A percentile compares a stretch with the other conserved stretches of the same genome.
Evolutionary conservation across 495 filamentous ascomycete species (phyloP).

Genomic region (Neurospora intermedia): DNA sequence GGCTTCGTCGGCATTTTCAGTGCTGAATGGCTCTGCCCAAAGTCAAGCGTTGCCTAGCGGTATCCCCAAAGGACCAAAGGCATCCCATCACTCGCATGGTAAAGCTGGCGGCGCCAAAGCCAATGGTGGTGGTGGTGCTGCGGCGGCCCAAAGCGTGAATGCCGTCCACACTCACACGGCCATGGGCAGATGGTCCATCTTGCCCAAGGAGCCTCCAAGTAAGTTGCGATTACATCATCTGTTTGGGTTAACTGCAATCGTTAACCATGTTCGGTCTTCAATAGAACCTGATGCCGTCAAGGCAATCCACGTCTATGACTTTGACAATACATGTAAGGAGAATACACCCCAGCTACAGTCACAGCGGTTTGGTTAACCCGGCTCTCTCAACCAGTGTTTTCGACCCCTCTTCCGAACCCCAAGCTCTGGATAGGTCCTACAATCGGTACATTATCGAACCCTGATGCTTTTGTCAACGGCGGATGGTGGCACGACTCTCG

Average conservation of each 20-base stretch:
- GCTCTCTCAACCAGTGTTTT: slow-evolving; percentile 54
- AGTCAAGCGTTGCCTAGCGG: not conserved
- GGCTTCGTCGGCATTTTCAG: not conserved
- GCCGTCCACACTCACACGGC: slow-evolving; percentile 53
- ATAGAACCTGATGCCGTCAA: slow-evolving; percentile 57
- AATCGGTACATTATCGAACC: slow-evolving; percentile 61
- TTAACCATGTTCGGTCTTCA: slow-evolving; percentile 8
- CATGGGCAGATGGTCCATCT: slow-evolving; percentile 71
- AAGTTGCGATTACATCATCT: slow-evolving; percentile 1
- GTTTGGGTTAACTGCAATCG: not conserved
- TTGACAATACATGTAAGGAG: slow-evolving; percentile 81
- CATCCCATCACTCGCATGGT: not conserved
- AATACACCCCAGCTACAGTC: slow-evolving; percentile 7
- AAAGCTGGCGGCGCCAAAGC: slow-evolving; percentile 8
- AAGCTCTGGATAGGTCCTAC: slow-evolving; percentile 76
- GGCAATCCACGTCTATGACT: slow-evolving; percentile 90
- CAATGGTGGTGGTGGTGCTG: not conserved
- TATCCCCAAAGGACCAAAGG: not conserved
- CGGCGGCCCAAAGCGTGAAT: not conserved
- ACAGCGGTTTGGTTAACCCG: not conserved
- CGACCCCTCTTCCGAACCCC: slow-evolving; percentile 77
- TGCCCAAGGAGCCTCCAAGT: slow-evolving; percentile 57
- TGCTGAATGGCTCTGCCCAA: not conserved
- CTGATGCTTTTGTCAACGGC: slow-evolving; percentile 68
- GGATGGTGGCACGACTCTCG: slow-evolving; percentile 96